phyloP scores from a whole-genome alignment of 2,329 filamentous ascomycete species.

The Aspergillus phoenicis region DNA sequence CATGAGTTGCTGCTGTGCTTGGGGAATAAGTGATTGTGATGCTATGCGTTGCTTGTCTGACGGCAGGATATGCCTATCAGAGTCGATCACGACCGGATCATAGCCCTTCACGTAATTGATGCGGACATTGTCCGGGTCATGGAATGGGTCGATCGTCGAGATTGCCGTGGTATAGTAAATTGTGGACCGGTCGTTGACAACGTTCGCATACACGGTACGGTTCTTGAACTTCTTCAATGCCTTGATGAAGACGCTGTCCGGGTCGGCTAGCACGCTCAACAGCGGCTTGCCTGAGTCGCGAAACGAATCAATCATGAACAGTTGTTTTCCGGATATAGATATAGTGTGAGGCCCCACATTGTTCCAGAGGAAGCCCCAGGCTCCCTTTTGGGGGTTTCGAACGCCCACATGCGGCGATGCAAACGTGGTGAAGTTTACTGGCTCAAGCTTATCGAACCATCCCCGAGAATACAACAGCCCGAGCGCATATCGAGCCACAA shows the following conservation, averaged over 20 bases:
- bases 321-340: slow-evolving; percentile 79
- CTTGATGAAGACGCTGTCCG: slow-evolving; percentile 80
- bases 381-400: slow-evolving; percentile 67
- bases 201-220: slow-evolving; percentile 79
- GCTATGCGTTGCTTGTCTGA: slow-evolving; percentile 22
- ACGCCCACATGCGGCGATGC: slow-evolving; percentile 82
- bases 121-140: slow-evolving; percentile 65
- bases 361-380: slow-evolving; percentile 73
- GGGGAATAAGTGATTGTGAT: slow-evolving; percentile 30
- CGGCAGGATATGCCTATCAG: slow-evolving; percentile 34
- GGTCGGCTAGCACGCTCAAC: slow-evolving; percentile 78
- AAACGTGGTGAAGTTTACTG: slow-evolving; percentile 93
- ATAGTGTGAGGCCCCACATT: slow-evolving; percentile 78
- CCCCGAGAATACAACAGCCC: slow-evolving; percentile 81
- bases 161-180: slow-evolving; percentile 83
- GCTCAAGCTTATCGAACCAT: slow-evolving; percentile 75
- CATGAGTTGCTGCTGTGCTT: slow-evolving; percentile 36
- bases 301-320: slow-evolving; percentile 86
- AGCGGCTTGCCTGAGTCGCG: slow-evolving; percentile 79
- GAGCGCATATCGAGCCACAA: slow-evolving; percentile 83
- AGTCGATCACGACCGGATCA: slow-evolving; percentile 73
- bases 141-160: slow-evolving; percentile 75
- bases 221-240: slow-evolving; percentile 75
- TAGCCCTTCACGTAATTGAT: slow-evolving; percentile 75
- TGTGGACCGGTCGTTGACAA: slow-evolving; percentile 80